These are phyloP conservation scores for Cryptococcus hybrid DNA, from an alignment of 1,284 basidiomycete species.

Conservation along the genomic window DNA sequence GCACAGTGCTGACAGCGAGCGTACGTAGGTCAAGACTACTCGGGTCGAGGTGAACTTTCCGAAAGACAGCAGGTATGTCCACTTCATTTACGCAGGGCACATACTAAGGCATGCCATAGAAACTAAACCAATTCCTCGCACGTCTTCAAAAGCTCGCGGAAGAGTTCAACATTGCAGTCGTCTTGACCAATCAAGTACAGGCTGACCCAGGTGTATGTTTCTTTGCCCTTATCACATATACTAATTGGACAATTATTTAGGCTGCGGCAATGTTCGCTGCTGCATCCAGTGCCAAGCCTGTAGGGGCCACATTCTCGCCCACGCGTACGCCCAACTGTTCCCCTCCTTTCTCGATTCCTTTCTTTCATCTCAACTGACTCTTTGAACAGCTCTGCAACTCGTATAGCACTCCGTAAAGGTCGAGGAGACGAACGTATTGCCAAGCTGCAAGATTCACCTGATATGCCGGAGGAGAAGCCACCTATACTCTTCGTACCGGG, in stretches of 20 bases:
- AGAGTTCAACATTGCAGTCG: conserved; percentile 75
- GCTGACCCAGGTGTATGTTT: conserved; percentile 75
- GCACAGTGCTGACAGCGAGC: too few species aligned
- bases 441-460: conserved; percentile 91
- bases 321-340: conserved; percentile 47
- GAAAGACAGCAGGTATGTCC: conserved; percentile 71
- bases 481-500: conserved; percentile 66
- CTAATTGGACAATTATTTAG: conserved; percentile 18
- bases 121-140: conserved; percentile 73
- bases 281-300: conserved; percentile 79
- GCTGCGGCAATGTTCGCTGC: conserved; percentile 90
- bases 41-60: conserved; percentile 85
- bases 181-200: conserved; percentile 84
- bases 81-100: too few species aligned
- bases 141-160: conserved; percentile 87
- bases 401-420: conserved; percentile 58
- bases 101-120: conserved; percentile 30
- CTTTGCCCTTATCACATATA: not conserved
- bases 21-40: conserved; percentile 66
- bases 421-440: conserved; percentile 91
- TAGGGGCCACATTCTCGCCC: conserved; percentile 51
- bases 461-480: conserved; percentile 85
- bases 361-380: not conserved
- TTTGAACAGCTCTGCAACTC: conserved; percentile 35
- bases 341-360: not conserved